Evolutionary conservation across 495 filamentous ascomycete species (phyloP).

Genomic region (Penicillium dipodomyicola): DNA sequence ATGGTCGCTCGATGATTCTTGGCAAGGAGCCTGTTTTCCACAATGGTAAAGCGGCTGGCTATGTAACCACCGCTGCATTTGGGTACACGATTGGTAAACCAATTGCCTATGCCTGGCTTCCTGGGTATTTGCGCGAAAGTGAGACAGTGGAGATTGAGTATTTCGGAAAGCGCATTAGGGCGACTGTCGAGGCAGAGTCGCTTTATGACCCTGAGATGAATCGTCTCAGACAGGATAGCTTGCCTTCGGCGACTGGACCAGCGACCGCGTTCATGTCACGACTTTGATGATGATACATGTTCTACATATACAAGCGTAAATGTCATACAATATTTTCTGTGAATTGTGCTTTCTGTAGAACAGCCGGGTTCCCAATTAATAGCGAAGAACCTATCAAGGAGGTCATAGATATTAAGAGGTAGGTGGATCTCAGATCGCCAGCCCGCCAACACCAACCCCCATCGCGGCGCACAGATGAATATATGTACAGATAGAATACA

Average conservation of each 20-base stretch:
- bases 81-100: constrained; percentile 46
- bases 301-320: too few species aligned
- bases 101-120: constrained; percentile 48
- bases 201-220: constrained; percentile 41
- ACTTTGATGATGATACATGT: constrained; percentile 1
- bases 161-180: constrained; percentile 43
- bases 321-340: too few species aligned
- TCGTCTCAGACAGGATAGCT: constrained; percentile 21
- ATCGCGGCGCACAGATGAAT: not conserved
- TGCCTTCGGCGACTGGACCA: constrained; percentile 4
- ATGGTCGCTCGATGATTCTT: constrained; percentile 45
- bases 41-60: constrained; percentile 38
- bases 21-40: constrained; percentile 52
- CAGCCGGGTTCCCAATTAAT: not conserved
- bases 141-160: constrained; percentile 47
- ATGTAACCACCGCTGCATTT: constrained; percentile 50
- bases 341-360: not conserved
- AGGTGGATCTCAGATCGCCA: not conserved
- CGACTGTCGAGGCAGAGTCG: constrained; percentile 40
- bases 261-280: constrained; percentile 16
- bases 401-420: not conserved
- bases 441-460: not conserved
- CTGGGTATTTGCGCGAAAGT: constrained; percentile 32
- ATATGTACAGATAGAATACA: not conserved
- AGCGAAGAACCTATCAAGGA: too few species aligned